Base-by-base conservation (phyloP, 495 filamentous ascomycete genomes). In the Neurospora sp. region DNA sequence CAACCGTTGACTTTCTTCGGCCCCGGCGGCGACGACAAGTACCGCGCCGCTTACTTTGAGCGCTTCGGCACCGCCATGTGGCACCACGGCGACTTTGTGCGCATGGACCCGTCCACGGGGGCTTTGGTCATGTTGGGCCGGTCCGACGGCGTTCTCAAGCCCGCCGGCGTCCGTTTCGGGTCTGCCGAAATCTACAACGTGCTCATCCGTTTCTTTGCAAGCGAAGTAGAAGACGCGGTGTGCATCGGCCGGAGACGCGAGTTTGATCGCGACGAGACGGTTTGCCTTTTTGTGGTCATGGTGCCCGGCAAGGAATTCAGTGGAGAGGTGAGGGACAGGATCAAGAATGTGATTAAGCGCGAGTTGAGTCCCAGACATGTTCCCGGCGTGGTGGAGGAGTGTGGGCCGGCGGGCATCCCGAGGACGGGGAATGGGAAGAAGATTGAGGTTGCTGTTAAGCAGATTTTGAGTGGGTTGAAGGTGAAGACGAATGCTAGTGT, bases 1-100 rank as follows among this genome's bases (percentile, higher is more conserved):
- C 94, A 97, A 78, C 96, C 96, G 0, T 87, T 97, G 16, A 89
- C 87, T 74, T 99, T 99, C 83, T 98, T 92, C 88, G 93, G 93
- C 16, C 77, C 83, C 0, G 83, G 82, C 3, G 93, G 94, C n/a
- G 84, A 86, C 12, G 86, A 87, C 27, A 89, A 91, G 77, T 98
- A 98, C 81, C 85, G 85, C 59, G 89, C 87, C 69, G 92, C 89
- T 76, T 99, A 99, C 81, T 99, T 99, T 76, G 92, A 94, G 71
- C 87, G 88, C 14, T 97, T 97, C 76, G 81, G 79, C 9, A 70
- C 68, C 9, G 78, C 79, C 3, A 83, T 97, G 35, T 98, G 95
- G 96, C 94, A 97, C 80, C 96, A 99, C 78, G 96, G 96, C 3
- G 96, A 99, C 79, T 98, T 97, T 77, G 88, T 97, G 16, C 88